Percentiles rank a stretch among this genome's conserved stretches.
These are phyloP conservation scores for Strobilomyces echinocephalus DNA, from an alignment of 768 basidiomycete genomes.

Conservation along the genomic window DNA sequence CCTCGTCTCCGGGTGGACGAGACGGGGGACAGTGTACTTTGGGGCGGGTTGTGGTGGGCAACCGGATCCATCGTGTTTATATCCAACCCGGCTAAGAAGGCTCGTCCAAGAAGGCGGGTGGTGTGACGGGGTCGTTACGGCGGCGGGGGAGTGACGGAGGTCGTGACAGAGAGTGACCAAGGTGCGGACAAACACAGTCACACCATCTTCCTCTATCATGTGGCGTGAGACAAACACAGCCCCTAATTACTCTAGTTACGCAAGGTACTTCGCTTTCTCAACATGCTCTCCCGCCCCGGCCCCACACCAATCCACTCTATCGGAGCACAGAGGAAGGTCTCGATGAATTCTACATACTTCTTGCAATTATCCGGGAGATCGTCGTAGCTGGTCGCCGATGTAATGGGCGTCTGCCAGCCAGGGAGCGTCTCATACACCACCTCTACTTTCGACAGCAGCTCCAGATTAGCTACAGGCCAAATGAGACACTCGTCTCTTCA, in stretches of 20 bases:
- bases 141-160: slow-evolving; percentile 31
- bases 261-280: slow-evolving; percentile 25
- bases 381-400: slow-evolving; percentile 54
- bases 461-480: slow-evolving; percentile 67
- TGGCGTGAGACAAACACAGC: slow-evolving; percentile 23
- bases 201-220: slow-evolving; percentile 3
- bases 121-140: slow-evolving; percentile 34
- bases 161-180: slow-evolving; percentile 33
- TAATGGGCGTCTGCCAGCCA: slow-evolving; percentile 86
- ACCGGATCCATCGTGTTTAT: slow-evolving; percentile 34
- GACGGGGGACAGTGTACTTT: slow-evolving; percentile 29
- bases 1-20: slow-evolving; percentile 45
- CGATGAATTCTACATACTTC: slow-evolving; percentile 85
- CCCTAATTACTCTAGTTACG: slow-evolving; percentile 15
- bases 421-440: slow-evolving; percentile 87
- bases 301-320: slow-evolving; percentile 94
- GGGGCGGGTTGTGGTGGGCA: slow-evolving; percentile 30
- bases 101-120: slow-evolving; percentile 14
- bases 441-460: slow-evolving; percentile 68
- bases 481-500: background rate
- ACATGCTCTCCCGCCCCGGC: slow-evolving; percentile 79
- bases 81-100: slow-evolving; percentile 9
- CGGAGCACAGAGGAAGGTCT: slow-evolving; percentile 63
- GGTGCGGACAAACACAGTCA: slow-evolving; percentile 21
- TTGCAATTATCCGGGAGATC: slow-evolving; percentile 80